These are phyloP conservation scores for Calonectria henricotiae DNA, from an alignment of 2,329 filamentous ascomycete species.

Conservation along the genomic window DNA sequence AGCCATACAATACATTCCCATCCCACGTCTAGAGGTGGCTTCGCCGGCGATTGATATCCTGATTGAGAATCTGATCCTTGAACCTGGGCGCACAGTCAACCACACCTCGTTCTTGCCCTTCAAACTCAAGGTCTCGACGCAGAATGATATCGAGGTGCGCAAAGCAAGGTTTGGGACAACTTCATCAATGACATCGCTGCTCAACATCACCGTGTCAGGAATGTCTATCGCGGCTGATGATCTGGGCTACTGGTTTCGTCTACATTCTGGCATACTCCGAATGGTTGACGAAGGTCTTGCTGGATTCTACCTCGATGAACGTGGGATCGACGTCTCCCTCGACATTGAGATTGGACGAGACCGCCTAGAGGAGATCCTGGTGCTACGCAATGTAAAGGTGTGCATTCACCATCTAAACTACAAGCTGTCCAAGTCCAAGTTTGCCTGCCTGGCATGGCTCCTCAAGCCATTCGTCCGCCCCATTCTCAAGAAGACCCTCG, in stretches of 20 bases:
- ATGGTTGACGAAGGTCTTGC: conserved; percentile 89
- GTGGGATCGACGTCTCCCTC: conserved; percentile 88
- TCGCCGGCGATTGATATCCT: conserved; percentile 88
- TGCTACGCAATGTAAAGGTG: conserved; percentile 82
- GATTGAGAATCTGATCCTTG: conserved; percentile 90
- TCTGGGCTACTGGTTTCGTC: conserved; percentile 89
- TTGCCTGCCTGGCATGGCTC: conserved; percentile 85
- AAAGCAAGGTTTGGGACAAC: conserved; percentile 79
- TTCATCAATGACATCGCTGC: conserved; percentile 77
- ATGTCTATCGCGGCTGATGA: conserved; percentile 89
- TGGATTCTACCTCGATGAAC: conserved; percentile 87
- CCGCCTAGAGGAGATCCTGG: conserved; percentile 84
- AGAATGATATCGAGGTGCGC: conserved; percentile 88
- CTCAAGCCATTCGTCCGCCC: conserved; percentile 88
- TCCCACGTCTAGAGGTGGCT: conserved; percentile 90
- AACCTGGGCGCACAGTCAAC: conserved; percentile 89
- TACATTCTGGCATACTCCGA: conserved; percentile 82
- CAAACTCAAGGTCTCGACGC: conserved; percentile 84
- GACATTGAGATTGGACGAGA: conserved; percentile 89
- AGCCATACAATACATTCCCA: conserved; percentile 88
- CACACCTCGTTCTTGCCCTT: conserved; percentile 92
- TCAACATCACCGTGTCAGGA: conserved; percentile 86
- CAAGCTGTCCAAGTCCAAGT: conserved; percentile 80
- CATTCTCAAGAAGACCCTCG: conserved; percentile 83
- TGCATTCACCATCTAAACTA: conserved; percentile 91